Evolutionary conservation across 208 protist genomes (phyloP), one percentile per base, ranked within the genome.

Genomic region (Trypanosoma melophagium): DNA sequence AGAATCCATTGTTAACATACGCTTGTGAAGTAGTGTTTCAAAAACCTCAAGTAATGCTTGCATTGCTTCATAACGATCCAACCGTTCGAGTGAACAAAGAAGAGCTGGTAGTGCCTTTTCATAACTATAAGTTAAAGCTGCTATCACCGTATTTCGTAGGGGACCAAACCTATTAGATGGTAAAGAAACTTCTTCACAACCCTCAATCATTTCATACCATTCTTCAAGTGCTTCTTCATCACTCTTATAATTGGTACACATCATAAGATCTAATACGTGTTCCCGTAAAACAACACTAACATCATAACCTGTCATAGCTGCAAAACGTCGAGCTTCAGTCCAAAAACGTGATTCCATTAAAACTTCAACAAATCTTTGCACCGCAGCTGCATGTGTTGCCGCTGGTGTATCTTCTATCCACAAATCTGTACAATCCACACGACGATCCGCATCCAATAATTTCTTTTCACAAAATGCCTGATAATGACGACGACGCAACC

Each of bases 381-480:
- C 80, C 25, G 73, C 81, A 21, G 68, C 68, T 44, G 40, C 59
- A 66, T 81, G 80, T 62, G 76, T 76, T 3, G 60, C 71, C 13
- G 25, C 47, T 2, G 80, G 77, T 8, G 79, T 78, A 4, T 81
- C 80, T 24, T 87, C 81, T 19, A 88, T 58, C 89, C 89, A 95
- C 44, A 92, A 69, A 57, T 90, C 84, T 0, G 82, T 81, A 74
- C 82, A 91, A 72, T 94, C 86, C 19, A 92, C 75, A 45, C 66
- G 79, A 77, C 76, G 76, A 62, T 85, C 79, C 38, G 71, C 77
- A 7, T 72, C 66, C 76, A 80, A 74, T 25, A 95, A 74, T 68
- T 81, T 71, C 12, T 80, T 79, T 78, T 95, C 89, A 76, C 89
- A 95, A 77, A 83, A 78, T 16, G 86, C 89, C 70, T 90, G 83